Evolutionary conservation across 257 asterid genomes (phyloP), one percentile per base, ranked within the genome.

Genomic region (Solanum verrucosum): DNA sequence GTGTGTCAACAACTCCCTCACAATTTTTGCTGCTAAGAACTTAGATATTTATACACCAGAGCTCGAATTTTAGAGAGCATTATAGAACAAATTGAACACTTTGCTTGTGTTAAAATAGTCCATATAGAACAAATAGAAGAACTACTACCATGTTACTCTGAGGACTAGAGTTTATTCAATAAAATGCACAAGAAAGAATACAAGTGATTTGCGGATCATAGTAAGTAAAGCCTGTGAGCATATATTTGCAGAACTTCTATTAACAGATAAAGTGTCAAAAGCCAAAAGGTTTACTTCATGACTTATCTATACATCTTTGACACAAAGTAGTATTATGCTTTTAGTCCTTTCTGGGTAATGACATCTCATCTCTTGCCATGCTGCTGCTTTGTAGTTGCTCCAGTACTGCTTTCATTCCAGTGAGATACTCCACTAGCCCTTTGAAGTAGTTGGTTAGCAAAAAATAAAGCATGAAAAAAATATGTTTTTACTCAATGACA

Each of bases 371-470:
- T 81, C 68, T 46, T 29, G 85, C 65, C 40, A 16, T 49, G 40
- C 87, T 84, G 88, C 79, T 77, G 40, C 86, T 75, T 84, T 65
- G 82, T 84, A 93, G 90, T 67, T 88, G 88, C 83, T 92, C 90
- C 85, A 93, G 46, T 63, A 92, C 91, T 82, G 35, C 67, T 87
- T 86, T 92, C 67, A 89, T 77, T 34, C 95, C 97, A 2, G 98
- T 96, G n/a, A 95, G 93, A 85, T 88, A 87, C 83, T 93, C 94
- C 37, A 94, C 97, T 25, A 95, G 92, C 20, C 92, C 96, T 93
- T 73, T 89, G 20, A 35, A 63, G 34, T 38, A 60, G 40, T 23
- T 15, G 7, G 16, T 38, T 27, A 84, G 25, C 67, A 78, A 25
- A 79, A 35, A 78, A 27, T 27, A 79, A 27, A 25, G 84, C 5